Evolutionary conservation across 345 rosid genomes (phyloP).

Genomic region (Salix dunnii): DNA sequence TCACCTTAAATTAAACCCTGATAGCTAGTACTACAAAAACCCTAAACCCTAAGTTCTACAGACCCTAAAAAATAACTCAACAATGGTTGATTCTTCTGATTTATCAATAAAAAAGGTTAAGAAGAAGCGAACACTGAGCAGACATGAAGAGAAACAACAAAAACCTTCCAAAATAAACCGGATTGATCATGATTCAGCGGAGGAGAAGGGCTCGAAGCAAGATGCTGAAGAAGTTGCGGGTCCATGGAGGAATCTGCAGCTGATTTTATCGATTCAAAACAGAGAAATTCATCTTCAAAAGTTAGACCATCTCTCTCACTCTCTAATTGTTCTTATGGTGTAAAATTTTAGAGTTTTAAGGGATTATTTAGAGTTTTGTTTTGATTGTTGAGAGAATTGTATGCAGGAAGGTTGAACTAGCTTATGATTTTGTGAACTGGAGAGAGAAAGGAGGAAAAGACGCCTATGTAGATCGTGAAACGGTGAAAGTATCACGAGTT

Average conservation of each 20-base stretch:
- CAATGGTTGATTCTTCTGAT: constrained; percentile 36
- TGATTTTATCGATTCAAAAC: constrained; percentile 54
- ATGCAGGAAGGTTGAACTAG: constrained; percentile 80
- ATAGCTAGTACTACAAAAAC: too few relatives aligned
- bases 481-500: constrained; percentile 53
- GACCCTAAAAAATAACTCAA: background rate
- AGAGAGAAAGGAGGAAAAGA: constrained; percentile 28
- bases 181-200: constrained; percentile 17
- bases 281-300: constrained; percentile 43
- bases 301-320: constrained; percentile 37
- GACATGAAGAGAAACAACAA: constrained; percentile 22
- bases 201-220: constrained; percentile 15
- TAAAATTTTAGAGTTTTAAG: background rate
- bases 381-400: constrained; percentile 9
- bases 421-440: constrained; percentile 43
- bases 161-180: constrained; percentile 29
- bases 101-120: constrained; percentile 21
- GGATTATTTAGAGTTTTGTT: background rate
- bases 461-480: constrained; percentile 47
- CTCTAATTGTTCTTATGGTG: background rate
- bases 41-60: background rate
- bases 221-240: constrained; percentile 17
- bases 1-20: background rate
- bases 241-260: constrained; percentile 74
- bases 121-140: constrained; percentile 44